Base-by-base conservation (phyloP, 306 rosid genomes). In the Lathyrus aphaca region DNA sequence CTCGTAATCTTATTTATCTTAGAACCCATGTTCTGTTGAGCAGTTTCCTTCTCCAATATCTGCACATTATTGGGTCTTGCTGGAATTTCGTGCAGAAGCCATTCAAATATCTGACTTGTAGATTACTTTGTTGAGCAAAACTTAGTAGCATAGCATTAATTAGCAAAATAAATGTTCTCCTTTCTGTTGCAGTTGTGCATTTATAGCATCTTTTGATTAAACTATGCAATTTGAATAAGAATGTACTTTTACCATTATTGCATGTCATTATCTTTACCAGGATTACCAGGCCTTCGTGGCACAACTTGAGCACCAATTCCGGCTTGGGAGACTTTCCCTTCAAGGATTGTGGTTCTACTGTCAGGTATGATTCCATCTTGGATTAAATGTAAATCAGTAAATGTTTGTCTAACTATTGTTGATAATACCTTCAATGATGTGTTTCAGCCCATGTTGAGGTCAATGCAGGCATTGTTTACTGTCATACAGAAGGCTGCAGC, bases 341-440 rank as follows among this genome's bases (percentile, higher is more conserved):
- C 98, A 93, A 80, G 98, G 98, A 72, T 82, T 93, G 87, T 93
- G 98, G 98, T 90, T 90, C 83, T 93, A 90, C 77, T 93, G 98
- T 79, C 98, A 92, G 91, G 98, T 90, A 30, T 69, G 66, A 81
- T 65, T 73, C 72, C 73, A 66, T 76, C 63, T 61, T 21, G 62
- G 68, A 74, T 69, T 65, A 12, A 63, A 64, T 30, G 49, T 5
- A 42, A 64, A 64, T 14, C 53, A 13, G 51, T 64, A 70, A 65
- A 15, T 64, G 29, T 64, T 76, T 71, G 51, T 70, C 42, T 35
- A n/a, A 30, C 72, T 16, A 17, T 77, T 81, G 64, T 76, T 81
- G 27, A 73, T 63, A 25, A 18, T 2, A 38, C 64, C 79, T 76
- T 61, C 65, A 43, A 67, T 56, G 56, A 49, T 51, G 39, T 75